Evolutionary conservation across 169 alveolate species (phyloP).

Genomic region (Fabrea salina): DNA sequence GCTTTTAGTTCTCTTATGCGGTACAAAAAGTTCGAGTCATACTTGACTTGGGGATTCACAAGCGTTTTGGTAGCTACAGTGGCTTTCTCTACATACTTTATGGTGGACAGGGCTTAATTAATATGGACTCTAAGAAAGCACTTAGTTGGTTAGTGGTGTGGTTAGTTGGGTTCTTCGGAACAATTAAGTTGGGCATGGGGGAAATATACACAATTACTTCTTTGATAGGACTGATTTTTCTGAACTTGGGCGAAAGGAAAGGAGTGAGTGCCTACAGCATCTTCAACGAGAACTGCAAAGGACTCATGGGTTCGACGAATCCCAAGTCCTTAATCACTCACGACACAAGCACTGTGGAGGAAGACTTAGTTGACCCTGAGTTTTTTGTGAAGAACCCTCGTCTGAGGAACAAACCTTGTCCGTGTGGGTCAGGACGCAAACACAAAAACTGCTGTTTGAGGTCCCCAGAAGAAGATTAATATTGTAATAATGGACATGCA

Average conservation of each 20-base stretch:
- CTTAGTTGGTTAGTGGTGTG: too few species aligned
- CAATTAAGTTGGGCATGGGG: slow-evolving; percentile 20
- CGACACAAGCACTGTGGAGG: background rate
- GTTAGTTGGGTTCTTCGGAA: too few species aligned
- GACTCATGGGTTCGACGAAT: background rate
- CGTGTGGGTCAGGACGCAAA: slow-evolving; percentile 35
- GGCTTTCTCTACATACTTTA: too few species aligned
- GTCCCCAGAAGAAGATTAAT: background rate
- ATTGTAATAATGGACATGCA: too few species aligned
- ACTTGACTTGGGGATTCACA: too few species aligned
- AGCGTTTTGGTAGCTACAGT: too few species aligned
- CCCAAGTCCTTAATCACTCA: background rate
- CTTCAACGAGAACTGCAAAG: slow-evolving; percentile 11
- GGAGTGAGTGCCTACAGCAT: slow-evolving; percentile 36
- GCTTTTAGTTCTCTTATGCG: too few species aligned
- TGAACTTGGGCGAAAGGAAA: slow-evolving; percentile 18
- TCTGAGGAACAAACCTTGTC: slow-evolving; percentile 30
- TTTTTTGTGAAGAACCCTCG: slow-evolving; percentile 16
- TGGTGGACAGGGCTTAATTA: too few species aligned
- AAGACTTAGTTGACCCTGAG: slow-evolving; percentile 2
- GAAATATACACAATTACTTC: background rate
- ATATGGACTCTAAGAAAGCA: too few species aligned
- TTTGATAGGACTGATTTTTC: slow-evolving; percentile 10
- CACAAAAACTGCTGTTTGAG: slow-evolving; percentile 31
- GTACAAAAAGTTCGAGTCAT: too few species aligned